These are phyloP conservation scores for Hypoxylon fragiforme DNA, from an alignment of 495 filamentous ascomycete species.

Conservation along the genomic window DNA sequence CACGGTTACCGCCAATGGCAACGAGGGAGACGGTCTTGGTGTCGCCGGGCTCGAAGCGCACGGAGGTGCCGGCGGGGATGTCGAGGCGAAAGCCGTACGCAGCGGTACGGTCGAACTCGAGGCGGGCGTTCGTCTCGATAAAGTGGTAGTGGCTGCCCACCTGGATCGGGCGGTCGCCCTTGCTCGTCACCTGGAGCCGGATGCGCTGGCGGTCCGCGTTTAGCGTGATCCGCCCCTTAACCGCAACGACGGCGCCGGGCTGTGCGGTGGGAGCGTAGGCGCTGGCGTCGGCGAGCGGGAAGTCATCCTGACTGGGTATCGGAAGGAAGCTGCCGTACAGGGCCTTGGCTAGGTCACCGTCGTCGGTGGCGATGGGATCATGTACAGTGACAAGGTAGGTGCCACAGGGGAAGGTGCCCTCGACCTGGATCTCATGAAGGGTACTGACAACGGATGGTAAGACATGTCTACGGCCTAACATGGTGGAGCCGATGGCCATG, in stretches of 20 bases:
- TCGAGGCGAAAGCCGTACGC: constrained; percentile 88
- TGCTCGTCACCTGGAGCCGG: constrained; percentile 75
- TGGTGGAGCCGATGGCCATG: constrained; percentile 85
- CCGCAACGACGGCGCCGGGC: constrained; percentile 79
- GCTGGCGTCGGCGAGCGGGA: constrained; percentile 60
- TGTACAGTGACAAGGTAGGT: constrained; percentile 97
- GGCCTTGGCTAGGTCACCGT: constrained; percentile 83
- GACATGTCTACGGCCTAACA: constrained; percentile 95
- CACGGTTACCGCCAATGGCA: constrained; percentile 79
- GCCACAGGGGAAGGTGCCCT: constrained; percentile 88
- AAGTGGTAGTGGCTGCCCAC: constrained; percentile 97
- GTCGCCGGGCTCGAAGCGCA: constrained; percentile 95
- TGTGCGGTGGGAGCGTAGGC: constrained; percentile 66
- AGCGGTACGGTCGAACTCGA: constrained; percentile 86
- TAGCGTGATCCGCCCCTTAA: constrained; percentile 67
- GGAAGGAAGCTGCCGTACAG: constrained; percentile 94
- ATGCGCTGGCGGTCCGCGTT: constrained; percentile 78
- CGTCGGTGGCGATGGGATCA: constrained; percentile 82
- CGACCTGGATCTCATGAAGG: constrained; percentile 83
- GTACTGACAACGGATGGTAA: constrained; percentile 76
- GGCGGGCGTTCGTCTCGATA: constrained; percentile 86
- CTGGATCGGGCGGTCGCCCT: constrained; percentile 90
- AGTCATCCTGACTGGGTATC: constrained; percentile 66
- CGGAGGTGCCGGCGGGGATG: constrained; percentile 87
- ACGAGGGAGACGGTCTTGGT: constrained; percentile 90